Evolutionary conservation across 2,329 filamentous ascomycete genomes (phyloP).

Genomic region (Neurospora sp.): DNA sequence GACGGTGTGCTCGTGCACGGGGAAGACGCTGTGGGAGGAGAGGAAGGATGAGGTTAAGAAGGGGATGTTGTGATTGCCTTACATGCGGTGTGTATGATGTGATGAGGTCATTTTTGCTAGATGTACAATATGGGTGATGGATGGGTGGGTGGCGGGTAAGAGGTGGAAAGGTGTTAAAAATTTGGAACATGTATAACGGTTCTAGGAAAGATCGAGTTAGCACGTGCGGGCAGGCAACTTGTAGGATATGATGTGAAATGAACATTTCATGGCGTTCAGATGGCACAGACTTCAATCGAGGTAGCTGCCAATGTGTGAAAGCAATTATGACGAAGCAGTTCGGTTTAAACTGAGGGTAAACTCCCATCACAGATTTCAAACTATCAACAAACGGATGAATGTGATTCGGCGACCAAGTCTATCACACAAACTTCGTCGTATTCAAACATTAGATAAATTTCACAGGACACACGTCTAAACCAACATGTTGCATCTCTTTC

Average conservation of each 20-base stretch:
- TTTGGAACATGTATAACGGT: background rate
- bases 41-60: conserved; percentile 78
- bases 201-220: background rate
- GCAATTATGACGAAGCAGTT: background rate
- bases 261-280: background rate
- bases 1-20: conserved; percentile 93
- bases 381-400: background rate
- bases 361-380: background rate
- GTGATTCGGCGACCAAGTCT: background rate
- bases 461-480: background rate
- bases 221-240: background rate
- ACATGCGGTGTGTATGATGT: background rate
- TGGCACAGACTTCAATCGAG: background rate
- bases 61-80: conserved; percentile 76
- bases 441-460: background rate
- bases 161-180: background rate
- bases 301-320: background rate
- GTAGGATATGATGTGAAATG: background rate
- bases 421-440: background rate
- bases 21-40: conserved; percentile 98
- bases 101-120: background rate
- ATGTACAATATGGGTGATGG: background rate
- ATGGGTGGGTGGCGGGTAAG: background rate
- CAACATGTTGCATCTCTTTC: background rate
- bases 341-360: background rate